Base-by-base conservation (phyloP, 805 yeast genomes). In the Candida insectorum region DNA sequence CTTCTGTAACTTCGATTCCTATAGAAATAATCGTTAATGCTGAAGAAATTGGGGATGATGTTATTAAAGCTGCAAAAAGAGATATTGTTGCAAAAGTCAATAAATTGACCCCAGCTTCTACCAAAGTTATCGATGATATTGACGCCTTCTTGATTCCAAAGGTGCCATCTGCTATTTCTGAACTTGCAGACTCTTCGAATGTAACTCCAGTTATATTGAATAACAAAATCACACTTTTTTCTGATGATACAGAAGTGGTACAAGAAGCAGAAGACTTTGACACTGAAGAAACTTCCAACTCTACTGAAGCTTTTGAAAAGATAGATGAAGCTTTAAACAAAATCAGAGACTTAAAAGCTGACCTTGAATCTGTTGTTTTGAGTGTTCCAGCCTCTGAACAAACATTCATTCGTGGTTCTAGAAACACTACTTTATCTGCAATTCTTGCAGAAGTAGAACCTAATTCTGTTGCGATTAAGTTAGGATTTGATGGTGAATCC, bases 41-140 rank as follows among this genome's bases (percentile, higher is more conserved):
- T 19, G 52, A 62, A 27, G 73, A 69, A 33, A 70, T 60, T 14
- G 13, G 26, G 12, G 73, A 75, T 19, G 75, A 75, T 3, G 70
- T 62, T 31, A 31, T 31, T 27, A 53, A 76, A 42, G 48, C 56
- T 10, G 84, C 87, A 23, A 85, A 89, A 59, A 79, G 77, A 44
- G 76, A 76, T 13, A 68, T 93, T 38, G 86, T 93, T 37, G 69
- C 76, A 22, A 60, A 71, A 14, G 96, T 93, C 35, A 88, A 86
- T 59, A 64, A 69, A 33, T 70, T 81, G 35, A 66, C 86, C 6
- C 96, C 97, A 22, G 65, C 73, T 26, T 75, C 76, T 38, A 73
- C 86, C 21, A 60, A 62, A 39, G 62, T 64, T 8, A 62, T 86
- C 27, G 53, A 65, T 6, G 95, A 85, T 48, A 72, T 91, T 43